Percentiles rank a stretch among this genome's conserved stretches.
Conservation (phyloP, 2,329 filamentous ascomycete species). For the Dichotomopilus funicola region DNA sequence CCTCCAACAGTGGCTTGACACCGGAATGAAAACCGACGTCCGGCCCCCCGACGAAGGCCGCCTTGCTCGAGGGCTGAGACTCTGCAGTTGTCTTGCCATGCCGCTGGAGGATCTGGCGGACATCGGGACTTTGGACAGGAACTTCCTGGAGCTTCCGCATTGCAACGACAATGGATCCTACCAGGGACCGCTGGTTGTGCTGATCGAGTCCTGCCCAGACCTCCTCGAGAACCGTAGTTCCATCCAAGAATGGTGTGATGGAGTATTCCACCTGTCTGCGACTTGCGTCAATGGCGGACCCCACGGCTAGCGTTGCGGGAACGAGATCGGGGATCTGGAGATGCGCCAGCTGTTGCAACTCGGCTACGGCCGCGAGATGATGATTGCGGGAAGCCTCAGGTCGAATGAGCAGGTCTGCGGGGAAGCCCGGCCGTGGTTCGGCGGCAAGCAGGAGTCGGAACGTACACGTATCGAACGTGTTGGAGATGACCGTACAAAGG, state of each 20-base stretch:
- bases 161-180: background rate
- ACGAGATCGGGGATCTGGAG: slow-evolving; percentile 1
- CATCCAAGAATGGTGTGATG: background rate
- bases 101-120: background rate
- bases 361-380: background rate
- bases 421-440: background rate
- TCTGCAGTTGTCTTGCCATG: background rate
- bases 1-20: background rate
- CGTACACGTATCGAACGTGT: background rate
- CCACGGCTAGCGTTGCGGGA: background rate
- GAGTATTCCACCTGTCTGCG: slow-evolving; percentile 1
- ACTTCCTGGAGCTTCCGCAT: background rate
- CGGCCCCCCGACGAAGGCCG: background rate
- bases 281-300: background rate
- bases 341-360: slow-evolving; percentile 1
- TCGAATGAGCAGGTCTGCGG: background rate
- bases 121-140: background rate
- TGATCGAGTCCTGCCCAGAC: background rate
- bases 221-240: background rate
- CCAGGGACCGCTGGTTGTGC: background rate
- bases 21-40: background rate
- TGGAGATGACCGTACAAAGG: slow-evolving; percentile 1
- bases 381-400: background rate
- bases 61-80: background rate
- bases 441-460: background rate